Base-by-base conservation (phyloP, 257 asterid species). In the Solanum neorickii region DNA sequence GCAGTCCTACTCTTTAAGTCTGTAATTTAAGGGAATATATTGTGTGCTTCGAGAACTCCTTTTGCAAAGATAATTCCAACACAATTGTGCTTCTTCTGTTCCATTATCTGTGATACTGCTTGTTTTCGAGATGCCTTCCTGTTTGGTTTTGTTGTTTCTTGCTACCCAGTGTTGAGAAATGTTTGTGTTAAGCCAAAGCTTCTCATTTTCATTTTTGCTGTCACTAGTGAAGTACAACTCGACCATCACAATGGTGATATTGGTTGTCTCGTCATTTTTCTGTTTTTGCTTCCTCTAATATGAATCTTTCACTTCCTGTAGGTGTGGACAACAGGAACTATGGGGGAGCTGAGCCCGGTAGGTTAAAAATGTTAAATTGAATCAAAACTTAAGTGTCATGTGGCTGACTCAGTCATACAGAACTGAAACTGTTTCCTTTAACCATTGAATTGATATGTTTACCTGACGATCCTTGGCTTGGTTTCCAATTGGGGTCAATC, bases 341-440 rank as follows among this genome's bases (percentile, higher is more conserved):
- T 96, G 98, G 99, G 98, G 88, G 99, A 96, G 86, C 94, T 95
- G 83, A 94, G 93, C 86, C 99, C 99, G 46, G 98, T 94, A 91
- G 83, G 96, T 90, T 83, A 65, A 35, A 83, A 10, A 29, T 65
- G 41, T 41, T 18, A 10, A 39, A 68, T 27, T 62, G 87, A 27
- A 27, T 29, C 10, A 29, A 27, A 80, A 10, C 42, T 27, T 44
- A 18, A 16, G 20, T 27, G 42, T 27, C 20, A 80, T 49, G 6
- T 80, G 84, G 42, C 84, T 44, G 65, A 78, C 16, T 46, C 6
- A 9, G 6, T 46, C 84, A 25, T 46, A 31, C 65, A 15, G 84
- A 78, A 46, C 8, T 15, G 16, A 41, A 2, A 14, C 84, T 44
- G 5, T 78, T 27, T 46, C 16, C 25, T 56, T 56, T 56, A 56